Evolutionary conservation across 805 yeast species (phyloP), one percentile per base, ranked within the genome.

Genomic region (Tetrapisispora iriomotensis): DNA sequence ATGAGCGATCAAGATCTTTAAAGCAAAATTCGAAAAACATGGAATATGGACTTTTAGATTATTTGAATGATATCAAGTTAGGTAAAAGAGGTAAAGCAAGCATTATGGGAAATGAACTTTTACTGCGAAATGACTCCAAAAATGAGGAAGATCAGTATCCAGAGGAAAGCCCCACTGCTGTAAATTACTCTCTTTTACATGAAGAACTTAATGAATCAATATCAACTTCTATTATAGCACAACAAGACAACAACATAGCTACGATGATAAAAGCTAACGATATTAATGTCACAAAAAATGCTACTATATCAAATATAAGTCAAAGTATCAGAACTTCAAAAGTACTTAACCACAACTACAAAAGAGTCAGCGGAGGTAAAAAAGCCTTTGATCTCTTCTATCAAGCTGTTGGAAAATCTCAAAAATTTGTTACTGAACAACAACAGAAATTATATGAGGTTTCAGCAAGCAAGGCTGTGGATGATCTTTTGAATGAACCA

Each of bases 11-110:
- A 8, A 43, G 42, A 14, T 39, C 40, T 23, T 44, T 54, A 28
- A 33, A 45, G 12, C 27, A 40, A 20, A 43, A 47, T 36, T 32
- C 30, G 4, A n/a, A 36, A 5, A 18, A 37, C 10, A 26, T 31
- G 4, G 45, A 48, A 29, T 53, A 53, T 34, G 45, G 48, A 8
- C 42, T 49, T n/a, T 36, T 43, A 8, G 61, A 58, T 33, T 56
- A 49, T 42, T 19, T 54, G 14, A 35, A 40, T 12, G 59, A 48
- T 31, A 43, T 49, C 6, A 42, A 45, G 21, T 23, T 34, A 8
- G 54, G 53, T 10, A 49, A 46, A 34, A 43, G 40, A 20, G 34
- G 36, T 18, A 56, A 50, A 29, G 41, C 45, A 3, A 41, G 47
- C n/a, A 51, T 54, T 14, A 54, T 53, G 53, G 45, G 44, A 14